Base-by-base conservation (phyloP, 768 basidiomycete species). In the Chalciporus pseudorubinellus region DNA sequence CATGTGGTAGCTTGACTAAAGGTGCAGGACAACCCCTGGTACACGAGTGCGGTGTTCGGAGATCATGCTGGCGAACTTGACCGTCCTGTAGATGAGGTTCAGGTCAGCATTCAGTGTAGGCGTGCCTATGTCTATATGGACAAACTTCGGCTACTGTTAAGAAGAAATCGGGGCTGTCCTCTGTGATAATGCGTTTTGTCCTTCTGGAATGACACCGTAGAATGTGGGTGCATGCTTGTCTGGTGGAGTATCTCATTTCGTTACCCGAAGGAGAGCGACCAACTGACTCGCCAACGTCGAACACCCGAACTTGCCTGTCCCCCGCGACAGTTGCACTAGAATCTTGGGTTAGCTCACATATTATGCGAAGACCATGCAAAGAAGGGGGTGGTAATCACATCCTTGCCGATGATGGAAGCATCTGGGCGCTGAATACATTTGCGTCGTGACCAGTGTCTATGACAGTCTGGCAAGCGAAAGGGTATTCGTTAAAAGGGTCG, bases 391-490 rank as follows among this genome's bases (percentile, higher is more conserved):
- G 53, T 53, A 63, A 81, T 74, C 67, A 91, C 82, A 95, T 87
- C 46, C 83, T 80, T n/a, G 84, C 79, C 11, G 89, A 89, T 56
- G 80, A 73, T 0, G 91, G 90, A 2, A 95, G 73, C 77, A 90
- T 85, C 41, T 89, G 82, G 0, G 80, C 83, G 57, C 85, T 89
- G 74, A 95, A 95, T 41, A 95, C 90, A 61, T 95, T 95, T 12
- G 78, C 82, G 41, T 71, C 77, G 66, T 95, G 92, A 3, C 89
- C 90, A 0, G 92, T 93, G 13, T 76, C 67, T 44, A 94, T 83
- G n/a, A 86, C 78, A 8, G 82, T 75, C 50, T 80, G 74, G 62
- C 80, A 90, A 38, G 71, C 68, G 67, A 83, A 91, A 22, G 80
- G 85, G 71, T 84, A 88, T 38, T 80, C 80, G 26, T 75, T 65